phyloP scores from a whole-genome alignment of 768 basidiomycete genomes.

The Mycena indigotica region DNA sequence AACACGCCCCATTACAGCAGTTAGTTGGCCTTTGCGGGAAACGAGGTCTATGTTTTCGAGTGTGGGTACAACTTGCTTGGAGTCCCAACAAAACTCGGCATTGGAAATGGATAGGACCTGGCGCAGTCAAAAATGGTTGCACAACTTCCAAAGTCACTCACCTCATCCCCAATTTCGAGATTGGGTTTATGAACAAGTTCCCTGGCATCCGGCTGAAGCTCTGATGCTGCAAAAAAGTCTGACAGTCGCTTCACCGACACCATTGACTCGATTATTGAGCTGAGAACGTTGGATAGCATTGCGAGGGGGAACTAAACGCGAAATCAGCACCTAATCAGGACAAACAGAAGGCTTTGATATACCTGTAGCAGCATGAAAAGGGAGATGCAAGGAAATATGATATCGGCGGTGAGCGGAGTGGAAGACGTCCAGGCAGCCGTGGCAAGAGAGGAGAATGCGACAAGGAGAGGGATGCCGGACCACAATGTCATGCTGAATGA shows the following conservation, averaged over 20 bases:
- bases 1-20: conserved; percentile 86
- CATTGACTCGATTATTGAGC: conserved; percentile 81
- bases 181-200: conserved; percentile 45
- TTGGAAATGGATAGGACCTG: conserved; percentile 68
- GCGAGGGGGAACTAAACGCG: conserved; percentile 69
- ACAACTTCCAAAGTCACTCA: conserved; percentile 28
- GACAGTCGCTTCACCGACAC: conserved; percentile 83
- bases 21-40: conserved; percentile 80
- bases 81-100: conserved; percentile 84
- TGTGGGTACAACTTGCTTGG: conserved; percentile 54
- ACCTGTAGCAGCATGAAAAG: conserved; percentile 79
- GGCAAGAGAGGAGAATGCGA: conserved; percentile 83
- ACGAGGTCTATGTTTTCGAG: conserved; percentile 78
- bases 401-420: conserved; percentile 79
- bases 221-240: conserved; percentile 72
- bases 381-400: conserved; percentile 95
- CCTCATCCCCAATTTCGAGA: conserved; percentile 63
- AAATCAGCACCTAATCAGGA: not conserved
- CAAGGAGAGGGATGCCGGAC: conserved; percentile 71
- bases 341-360: not conserved
- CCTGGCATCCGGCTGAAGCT: conserved; percentile 81
- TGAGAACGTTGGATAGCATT: conserved; percentile 76
- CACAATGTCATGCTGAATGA: conserved; percentile 66
- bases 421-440: conserved; percentile 63
- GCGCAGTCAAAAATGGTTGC: not conserved